Conservation (phyloP, 306 rosid species). For the Quercus agrifolia region DNA sequence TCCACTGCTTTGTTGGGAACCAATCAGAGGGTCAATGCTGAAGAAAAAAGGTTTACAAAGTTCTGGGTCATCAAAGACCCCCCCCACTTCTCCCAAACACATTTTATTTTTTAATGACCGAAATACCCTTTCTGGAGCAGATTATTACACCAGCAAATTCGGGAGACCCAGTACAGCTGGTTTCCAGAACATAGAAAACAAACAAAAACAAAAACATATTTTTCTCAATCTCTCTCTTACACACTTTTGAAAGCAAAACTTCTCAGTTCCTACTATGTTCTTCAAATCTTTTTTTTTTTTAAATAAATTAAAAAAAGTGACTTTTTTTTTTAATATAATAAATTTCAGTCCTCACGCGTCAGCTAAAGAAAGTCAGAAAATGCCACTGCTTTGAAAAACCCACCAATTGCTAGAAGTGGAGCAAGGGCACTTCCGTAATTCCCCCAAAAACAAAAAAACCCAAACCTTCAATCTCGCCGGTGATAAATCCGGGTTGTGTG, state of each 20-base stretch:
- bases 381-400: not conserved
- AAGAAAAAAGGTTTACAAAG: not conserved
- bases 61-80: not conserved
- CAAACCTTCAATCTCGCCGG: not conserved
- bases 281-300: not conserved
- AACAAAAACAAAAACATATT: constrained; percentile 6
- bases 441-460: not conserved
- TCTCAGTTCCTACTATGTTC: constrained; percentile 13
- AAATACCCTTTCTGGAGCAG: constrained; percentile 28
- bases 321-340: not conserved
- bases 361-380: constrained; percentile 15
- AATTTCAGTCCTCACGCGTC: constrained; percentile 3
- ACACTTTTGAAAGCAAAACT: not conserved
- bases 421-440: constrained; percentile 43
- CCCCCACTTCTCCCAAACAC: not conserved
- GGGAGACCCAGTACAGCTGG: constrained; percentile 25
- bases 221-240: not conserved
- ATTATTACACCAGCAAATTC: constrained; percentile 9
- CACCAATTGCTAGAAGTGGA: not conserved
- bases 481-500: not conserved
- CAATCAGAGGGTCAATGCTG: not conserved
- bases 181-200: constrained; percentile 8
- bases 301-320: not conserved
- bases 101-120: constrained; percentile 17
- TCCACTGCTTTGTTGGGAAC: constrained; percentile 8